phyloP scores from a whole-genome alignment of 331 rosid genomes.

The Stylosanthes scabra region DNA sequence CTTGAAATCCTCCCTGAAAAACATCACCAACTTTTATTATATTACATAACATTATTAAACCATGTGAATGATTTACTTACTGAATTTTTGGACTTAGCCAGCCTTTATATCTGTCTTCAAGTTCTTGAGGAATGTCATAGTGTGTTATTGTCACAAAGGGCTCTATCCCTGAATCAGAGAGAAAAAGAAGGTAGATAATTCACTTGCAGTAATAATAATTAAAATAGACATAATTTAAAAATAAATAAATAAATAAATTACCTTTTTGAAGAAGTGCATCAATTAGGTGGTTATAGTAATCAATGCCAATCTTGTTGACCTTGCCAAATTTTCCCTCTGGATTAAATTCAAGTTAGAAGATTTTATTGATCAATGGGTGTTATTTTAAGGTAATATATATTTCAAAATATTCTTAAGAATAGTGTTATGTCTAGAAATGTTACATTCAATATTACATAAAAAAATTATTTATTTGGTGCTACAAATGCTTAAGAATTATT shows the following conservation, averaged over 20 bases:
- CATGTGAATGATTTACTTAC: slow-evolving; percentile 47
- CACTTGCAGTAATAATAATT: neutral
- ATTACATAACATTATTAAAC: too few species aligned
- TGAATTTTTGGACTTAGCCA: slow-evolving; percentile 65
- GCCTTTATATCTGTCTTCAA: slow-evolving; percentile 66
- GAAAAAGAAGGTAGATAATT: neutral
- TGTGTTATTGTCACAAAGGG: slow-evolving; percentile 69
- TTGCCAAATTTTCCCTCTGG: slow-evolving; percentile 65
- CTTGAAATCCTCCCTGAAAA: slow-evolving; percentile 61
- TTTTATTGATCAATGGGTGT: too few species aligned
- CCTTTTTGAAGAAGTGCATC: slow-evolving; percentile 46
- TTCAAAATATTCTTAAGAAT: too few species aligned
- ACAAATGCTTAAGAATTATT: too few species aligned
- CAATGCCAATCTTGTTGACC: slow-evolving; percentile 53
- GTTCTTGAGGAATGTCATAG: slow-evolving; percentile 74
- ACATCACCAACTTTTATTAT: neutral
- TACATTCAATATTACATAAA: too few species aligned
- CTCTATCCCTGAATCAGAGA: slow-evolving; percentile 50
- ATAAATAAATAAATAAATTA: too few species aligned
- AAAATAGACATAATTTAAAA: too few species aligned
- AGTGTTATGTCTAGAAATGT: too few species aligned
- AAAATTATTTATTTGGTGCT: too few species aligned
- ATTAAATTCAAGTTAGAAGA: slow-evolving; percentile 22
- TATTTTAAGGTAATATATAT: too few species aligned
- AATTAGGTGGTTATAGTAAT: slow-evolving; percentile 49